Base-by-base conservation (phyloP, 768 basidiomycete species). In the Tephrocybe sp. region DNA sequence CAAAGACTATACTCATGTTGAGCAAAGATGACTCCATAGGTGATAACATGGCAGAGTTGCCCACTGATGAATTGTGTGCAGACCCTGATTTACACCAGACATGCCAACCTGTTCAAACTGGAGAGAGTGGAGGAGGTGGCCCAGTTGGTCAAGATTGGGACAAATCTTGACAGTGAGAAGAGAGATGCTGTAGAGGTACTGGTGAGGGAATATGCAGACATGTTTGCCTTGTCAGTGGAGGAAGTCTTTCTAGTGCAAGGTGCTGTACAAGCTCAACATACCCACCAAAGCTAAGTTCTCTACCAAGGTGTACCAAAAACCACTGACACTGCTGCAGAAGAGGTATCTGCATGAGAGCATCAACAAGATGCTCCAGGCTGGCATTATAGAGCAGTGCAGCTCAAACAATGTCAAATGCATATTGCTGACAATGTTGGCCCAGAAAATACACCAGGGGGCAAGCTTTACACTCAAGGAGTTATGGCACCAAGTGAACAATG, bases 361-460 rank as follows among this genome's bases (percentile, higher is more conserved):
- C 0, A 65, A 73, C n/a, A 60, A 68, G 18, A 65, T 79, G 62
- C 33, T 63, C 40, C 2, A 71, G 71, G n/a, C n/a, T n/a, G n/a
- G n/a, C n/a, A n/a, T n/a, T n/a, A n/a, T n/a, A n/a, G n/a, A n/a
- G n/a, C n/a, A 1, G 73, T 66, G 0, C 62, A 76, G 1, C 67
- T 76, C 4, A 50, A 52, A 23, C 55, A 45, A 2, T 65, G 48
- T 48, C 3, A 39, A 40, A 18, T 48, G 48, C 30, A 58, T 69
- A 0, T 57, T 63, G 3, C 66, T 60, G 3, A 71, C 64, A 0
- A 68, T 60, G 0, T 59, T 79, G 0, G 69, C 69, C 0, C 62
- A 70, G 45, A 77, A 77, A 39, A 67, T 62, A 3, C 67, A 71
- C 21, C 58, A 67, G 1, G 54, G 58, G 0, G 56, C 45, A 0